Evolutionary conservation across 2,329 filamentous ascomycete genomes (phyloP), one percentile per base, ranked within the genome.

Genomic region (Fonsecaea nubica): DNA sequence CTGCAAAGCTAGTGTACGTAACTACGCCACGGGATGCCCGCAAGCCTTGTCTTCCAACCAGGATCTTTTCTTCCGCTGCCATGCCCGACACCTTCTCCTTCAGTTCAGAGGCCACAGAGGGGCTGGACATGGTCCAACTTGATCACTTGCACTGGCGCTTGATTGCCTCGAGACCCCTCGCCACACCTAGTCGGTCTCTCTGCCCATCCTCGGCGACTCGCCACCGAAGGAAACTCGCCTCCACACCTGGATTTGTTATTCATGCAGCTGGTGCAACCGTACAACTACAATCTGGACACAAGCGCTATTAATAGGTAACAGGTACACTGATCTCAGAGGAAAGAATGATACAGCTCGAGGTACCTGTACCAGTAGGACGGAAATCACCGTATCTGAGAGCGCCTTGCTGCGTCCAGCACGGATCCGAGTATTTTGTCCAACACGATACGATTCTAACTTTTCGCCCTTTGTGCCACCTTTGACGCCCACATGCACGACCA

Each of bases 311-410:
- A n/a, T 50, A 52, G 57, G 62, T 64, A 64, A 48, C 57, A 50
- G 62, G 48, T 60, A 64, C 62, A 25, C 6, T 30, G 32, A 36
- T 13, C 48, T 25, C 40, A 21, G 25, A 58, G 56, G 36, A 33
- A 33, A 30, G 15, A 30, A 55, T 35, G 53, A 25, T 50, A 18
- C 25, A 18, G 13, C 25, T 30, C n/a, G 35, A 59, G 57, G 62
- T 64, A 64, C 38, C 62, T 64, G 18, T 64, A 64, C 62, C 45
- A 58, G n/a, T 21, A 42, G 8, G 45, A 30, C 30, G 21, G 5
- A 36, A 45, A 35, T 56, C 57, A 60, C n/a, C 13, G 48, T 42
- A 60, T 52, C n/a, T 48, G 8, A 60, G 45, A 48, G 45, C 36
- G 15, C 10, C 61, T 36, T 10, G 33, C 36, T 58, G 9, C 54